phyloP scores from a whole-genome alignment of 192 early-diverging fungal species.

The Entomortierella chlamydospora region DNA sequence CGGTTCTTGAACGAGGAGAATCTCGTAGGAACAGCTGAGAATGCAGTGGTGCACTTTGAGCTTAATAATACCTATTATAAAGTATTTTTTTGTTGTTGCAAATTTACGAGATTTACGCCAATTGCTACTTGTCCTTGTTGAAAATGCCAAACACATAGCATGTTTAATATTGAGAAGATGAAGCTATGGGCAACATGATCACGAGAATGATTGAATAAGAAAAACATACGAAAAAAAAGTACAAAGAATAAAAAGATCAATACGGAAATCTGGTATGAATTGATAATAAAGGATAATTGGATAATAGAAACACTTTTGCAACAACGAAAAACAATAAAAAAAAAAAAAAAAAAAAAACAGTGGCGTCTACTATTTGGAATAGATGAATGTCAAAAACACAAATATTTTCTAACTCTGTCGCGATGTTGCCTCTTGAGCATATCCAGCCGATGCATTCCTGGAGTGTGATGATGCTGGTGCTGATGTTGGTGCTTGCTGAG shows the following conservation, averaged over 20 bases:
- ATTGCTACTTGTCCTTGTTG: too few relatives aligned
- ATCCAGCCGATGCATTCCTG: conserved; percentile 22
- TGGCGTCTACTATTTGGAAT: neutral
- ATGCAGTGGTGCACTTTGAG: conserved; percentile 64
- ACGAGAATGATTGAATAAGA: neutral
- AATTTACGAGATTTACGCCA: too few relatives aligned
- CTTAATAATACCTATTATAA: too few relatives aligned
- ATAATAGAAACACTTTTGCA: neutral
- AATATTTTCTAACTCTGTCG: conserved; percentile 10
- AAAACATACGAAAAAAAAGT: neutral
- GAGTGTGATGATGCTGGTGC: conserved; percentile 13
- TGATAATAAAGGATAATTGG: neutral
- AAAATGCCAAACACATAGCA: too few relatives aligned
- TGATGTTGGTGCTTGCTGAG: conserved; percentile 24
- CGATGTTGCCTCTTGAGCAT: conserved; percentile 19
- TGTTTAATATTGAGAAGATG: too few relatives aligned
- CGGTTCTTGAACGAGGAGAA: conserved; percentile 64
- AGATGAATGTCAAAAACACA: neutral
- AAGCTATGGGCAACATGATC: neutral
- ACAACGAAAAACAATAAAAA: conserved; percentile 3
- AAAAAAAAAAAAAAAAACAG: conserved; percentile 5
- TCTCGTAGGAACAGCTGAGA: conserved; percentile 61
- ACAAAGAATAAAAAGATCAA: neutral
- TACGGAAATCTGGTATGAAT: neutral
- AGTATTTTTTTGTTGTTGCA: too few relatives aligned